These are phyloP conservation scores for Fraxinus ornus DNA, from an alignment of 305 asterid genomes.

Conservation along the genomic window DNA sequence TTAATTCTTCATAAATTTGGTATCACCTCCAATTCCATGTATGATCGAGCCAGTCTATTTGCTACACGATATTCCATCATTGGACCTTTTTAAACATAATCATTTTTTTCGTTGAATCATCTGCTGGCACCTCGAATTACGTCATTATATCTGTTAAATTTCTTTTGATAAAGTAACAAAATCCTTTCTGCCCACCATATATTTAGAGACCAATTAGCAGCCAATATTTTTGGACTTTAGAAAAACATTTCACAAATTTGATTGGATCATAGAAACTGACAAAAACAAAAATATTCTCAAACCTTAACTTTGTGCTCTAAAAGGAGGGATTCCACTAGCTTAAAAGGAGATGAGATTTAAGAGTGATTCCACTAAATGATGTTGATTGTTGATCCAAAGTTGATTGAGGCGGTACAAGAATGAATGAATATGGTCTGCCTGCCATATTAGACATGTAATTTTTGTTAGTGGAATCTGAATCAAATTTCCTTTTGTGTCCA, in stretches of 20 bases:
- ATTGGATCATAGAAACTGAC: background rate
- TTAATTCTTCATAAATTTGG: background rate
- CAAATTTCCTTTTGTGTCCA: background rate
- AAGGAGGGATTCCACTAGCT: background rate
- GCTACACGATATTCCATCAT: too few species aligned
- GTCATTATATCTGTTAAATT: too few species aligned
- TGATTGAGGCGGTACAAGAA: background rate
- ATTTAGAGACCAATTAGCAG: background rate
- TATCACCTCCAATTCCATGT: too few species aligned
- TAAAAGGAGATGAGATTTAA: background rate
- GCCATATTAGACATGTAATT: background rate
- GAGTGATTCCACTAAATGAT: background rate
- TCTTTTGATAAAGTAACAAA: background rate
- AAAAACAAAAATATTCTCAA: background rate
- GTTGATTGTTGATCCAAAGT: background rate
- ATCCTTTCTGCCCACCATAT: background rate
- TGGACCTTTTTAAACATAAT: too few species aligned
- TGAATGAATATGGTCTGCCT: background rate
- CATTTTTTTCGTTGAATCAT: too few species aligned
- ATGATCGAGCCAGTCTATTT: background rate
- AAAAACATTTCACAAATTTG: background rate
- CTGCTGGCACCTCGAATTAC: too few species aligned
- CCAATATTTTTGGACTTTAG: background rate
- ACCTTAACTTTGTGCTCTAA: background rate
- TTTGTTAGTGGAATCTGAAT: background rate